Conservation (phyloP, 1,139 yeast genomes). For the Kodamaea fungicola region DNA sequence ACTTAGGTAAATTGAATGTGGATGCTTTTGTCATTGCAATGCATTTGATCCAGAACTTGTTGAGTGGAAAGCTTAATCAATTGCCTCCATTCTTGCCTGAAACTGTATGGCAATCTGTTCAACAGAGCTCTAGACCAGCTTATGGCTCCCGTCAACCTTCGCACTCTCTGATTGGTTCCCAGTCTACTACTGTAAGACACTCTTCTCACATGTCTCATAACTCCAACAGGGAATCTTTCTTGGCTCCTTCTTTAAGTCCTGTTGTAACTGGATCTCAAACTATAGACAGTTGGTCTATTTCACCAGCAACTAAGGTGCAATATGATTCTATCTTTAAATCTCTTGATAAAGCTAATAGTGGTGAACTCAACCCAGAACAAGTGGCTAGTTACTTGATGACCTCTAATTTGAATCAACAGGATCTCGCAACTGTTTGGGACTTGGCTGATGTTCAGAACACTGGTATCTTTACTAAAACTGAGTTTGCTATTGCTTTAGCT, state of each 20-base stretch:
- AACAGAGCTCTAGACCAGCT: slow-evolving; percentile 5
- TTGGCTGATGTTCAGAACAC: slow-evolving; percentile 85
- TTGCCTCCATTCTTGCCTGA: slow-evolving; percentile 73
- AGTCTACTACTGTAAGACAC: slow-evolving; percentile 40
- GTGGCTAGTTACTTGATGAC: slow-evolving; percentile 89
- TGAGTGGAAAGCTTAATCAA: slow-evolving; percentile 62
- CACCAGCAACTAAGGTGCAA: slow-evolving; percentile 68
- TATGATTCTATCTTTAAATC: slow-evolving; percentile 76
- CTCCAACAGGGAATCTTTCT: slow-evolving; percentile 11
- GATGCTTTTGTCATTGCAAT: slow-evolving; percentile 86
- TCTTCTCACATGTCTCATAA: slow-evolving; percentile 11
- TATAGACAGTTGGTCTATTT: slow-evolving; percentile 58
- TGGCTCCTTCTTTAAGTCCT: slow-evolving; percentile 4
- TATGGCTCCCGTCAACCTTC: slow-evolving; percentile 34
- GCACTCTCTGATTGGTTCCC: slow-evolving; percentile 51
- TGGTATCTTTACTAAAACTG: slow-evolving; percentile 75
- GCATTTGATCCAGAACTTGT: slow-evolving; percentile 84
- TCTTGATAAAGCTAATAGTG: slow-evolving; percentile 63
- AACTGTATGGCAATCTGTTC: slow-evolving; percentile 59
- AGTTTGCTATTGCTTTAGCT: slow-evolving; percentile 91
- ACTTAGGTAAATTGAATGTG: slow-evolving; percentile 66
- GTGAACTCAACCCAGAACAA: slow-evolving; percentile 68
- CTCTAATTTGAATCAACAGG: slow-evolving; percentile 81
- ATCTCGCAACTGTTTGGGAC: slow-evolving; percentile 91
- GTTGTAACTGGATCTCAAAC: neutral